Percentiles rank a stretch among this genome's conserved stretches.
These are phyloP conservation scores for Nemania diffusa DNA, from an alignment of 2,329 filamentous ascomycete genomes.

Conservation along the genomic window DNA sequence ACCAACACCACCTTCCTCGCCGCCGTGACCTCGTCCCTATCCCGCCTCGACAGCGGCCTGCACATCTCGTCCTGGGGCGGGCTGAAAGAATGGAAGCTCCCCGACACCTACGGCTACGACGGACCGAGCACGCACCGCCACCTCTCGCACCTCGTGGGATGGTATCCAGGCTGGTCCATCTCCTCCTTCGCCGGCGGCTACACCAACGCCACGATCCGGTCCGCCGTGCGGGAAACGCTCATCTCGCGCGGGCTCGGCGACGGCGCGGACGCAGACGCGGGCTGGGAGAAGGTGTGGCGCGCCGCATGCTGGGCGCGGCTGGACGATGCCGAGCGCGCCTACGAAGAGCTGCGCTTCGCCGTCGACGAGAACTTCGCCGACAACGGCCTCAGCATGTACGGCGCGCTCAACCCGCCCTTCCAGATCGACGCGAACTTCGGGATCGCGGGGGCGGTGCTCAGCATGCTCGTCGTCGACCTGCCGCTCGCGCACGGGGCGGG, in stretches of 20 bases:
- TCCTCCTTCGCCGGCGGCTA: conserved; percentile 57
- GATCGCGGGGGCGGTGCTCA: conserved; percentile 58
- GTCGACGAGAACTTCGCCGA: conserved; percentile 60
- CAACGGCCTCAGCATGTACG: conserved; percentile 65
- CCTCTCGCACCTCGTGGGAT: conserved; percentile 65
- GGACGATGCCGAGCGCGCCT: conserved; percentile 61
- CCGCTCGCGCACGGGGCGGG: conserved; percentile 44
- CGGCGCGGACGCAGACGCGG: conserved; percentile 60
- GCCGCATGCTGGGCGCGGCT: conserved; percentile 66
- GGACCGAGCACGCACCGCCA: conserved; percentile 53
- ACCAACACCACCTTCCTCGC: conserved; percentile 47
- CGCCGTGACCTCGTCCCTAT: conserved; percentile 55
- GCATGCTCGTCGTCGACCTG: conserved; percentile 64
- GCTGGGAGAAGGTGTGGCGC: conserved; percentile 69
- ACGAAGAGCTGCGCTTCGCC: conserved; percentile 60
- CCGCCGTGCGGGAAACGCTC: conserved; percentile 59
- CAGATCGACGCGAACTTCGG: conserved; percentile 71
- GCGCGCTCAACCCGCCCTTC: conserved; percentile 58
- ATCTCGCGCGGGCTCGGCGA: conserved; percentile 56
- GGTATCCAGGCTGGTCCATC: conserved; percentile 64
- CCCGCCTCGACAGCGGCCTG: conserved; percentile 48
- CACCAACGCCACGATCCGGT: conserved; percentile 54
- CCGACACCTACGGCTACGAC: conserved; percentile 47
- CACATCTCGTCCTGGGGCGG: conserved; percentile 48
- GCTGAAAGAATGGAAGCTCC: conserved; percentile 52